Conservation (phyloP, 2,329 filamentous ascomycete species). For the Diaporthe citriasiana region DNA sequence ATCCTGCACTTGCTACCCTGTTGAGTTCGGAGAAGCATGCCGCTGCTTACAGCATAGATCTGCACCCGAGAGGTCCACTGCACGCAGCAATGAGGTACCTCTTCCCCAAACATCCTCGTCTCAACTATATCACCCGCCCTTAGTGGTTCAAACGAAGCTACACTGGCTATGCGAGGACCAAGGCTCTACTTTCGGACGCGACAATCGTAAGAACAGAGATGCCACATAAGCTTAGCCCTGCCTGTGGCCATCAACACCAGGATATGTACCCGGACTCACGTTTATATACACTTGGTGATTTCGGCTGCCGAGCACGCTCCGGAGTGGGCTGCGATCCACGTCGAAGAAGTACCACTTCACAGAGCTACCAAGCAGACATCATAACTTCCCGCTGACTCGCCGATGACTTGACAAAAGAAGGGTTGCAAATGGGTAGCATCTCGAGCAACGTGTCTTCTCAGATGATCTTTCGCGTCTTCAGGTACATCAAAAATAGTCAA, state of each 20-base stretch:
- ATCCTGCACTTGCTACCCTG: background rate
- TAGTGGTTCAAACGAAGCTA: background rate
- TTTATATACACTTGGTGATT: background rate
- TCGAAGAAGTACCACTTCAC: background rate
- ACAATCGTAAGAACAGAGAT: background rate
- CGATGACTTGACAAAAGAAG: no score
- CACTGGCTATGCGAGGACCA: background rate
- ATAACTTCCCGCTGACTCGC: background rate
- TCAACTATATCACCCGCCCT: background rate
- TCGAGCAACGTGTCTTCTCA: background rate
- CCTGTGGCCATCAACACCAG: background rate
- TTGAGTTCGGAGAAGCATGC: background rate
- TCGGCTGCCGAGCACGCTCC: background rate
- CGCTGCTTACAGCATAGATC: slow-evolving; percentile 20
- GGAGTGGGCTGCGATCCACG: background rate
- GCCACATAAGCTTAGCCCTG: background rate
- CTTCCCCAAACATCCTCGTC: background rate
- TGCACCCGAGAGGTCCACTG: background rate
- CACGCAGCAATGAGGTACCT: background rate
- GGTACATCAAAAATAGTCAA: no score
- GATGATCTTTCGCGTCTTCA: background rate
- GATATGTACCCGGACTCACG: no score
- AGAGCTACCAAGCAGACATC: background rate
- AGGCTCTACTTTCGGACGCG: background rate
- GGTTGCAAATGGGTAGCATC: background rate